Evolutionary conservation across 2,329 filamentous ascomycete genomes (phyloP).

Genomic region (Rhexocercosporidium sp.): DNA sequence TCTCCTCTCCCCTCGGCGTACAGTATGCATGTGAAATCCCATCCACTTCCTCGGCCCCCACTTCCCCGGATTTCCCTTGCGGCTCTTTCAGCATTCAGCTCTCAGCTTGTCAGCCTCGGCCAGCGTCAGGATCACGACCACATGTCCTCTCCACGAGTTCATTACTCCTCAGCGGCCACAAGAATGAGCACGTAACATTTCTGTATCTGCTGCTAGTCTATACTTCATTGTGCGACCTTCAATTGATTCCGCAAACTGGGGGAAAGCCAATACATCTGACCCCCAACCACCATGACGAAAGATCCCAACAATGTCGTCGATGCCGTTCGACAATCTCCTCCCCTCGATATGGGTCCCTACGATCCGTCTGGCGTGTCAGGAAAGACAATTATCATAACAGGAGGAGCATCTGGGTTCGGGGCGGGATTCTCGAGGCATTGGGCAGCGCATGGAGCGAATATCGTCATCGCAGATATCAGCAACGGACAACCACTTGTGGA

Average conservation of each 20-base stretch:
- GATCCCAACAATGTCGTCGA: constrained; percentile 31
- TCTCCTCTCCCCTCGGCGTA: neutral
- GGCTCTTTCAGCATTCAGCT: neutral
- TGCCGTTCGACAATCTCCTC: constrained; percentile 38
- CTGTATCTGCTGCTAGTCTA: neutral
- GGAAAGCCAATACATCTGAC: neutral
- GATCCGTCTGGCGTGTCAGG: constrained; percentile 51
- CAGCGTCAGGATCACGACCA: neutral
- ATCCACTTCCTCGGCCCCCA: neutral
- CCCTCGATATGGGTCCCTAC: constrained; percentile 53
- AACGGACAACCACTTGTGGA: constrained; percentile 61
- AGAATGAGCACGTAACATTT: neutral
- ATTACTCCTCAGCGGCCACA: neutral
- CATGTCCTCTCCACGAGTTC: neutral
- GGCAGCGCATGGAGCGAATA: constrained; percentile 60
- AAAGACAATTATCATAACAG: constrained; percentile 68
- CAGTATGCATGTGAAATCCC: neutral
- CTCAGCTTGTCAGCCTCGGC: neutral
- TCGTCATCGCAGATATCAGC: constrained; percentile 69
- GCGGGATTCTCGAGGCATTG: constrained; percentile 58
- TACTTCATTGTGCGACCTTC: too few relatives aligned
- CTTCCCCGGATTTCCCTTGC: constrained; percentile 3
- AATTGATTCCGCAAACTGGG: neutral
- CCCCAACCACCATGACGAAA: constrained; percentile 14
- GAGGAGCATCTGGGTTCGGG: constrained; percentile 66